A percentile compares a stretch with the other conserved stretches of the same genome.
phyloP scores from a whole-genome alignment of 176 grass and related monocot species.

The Saccharum officinarum region DNA sequence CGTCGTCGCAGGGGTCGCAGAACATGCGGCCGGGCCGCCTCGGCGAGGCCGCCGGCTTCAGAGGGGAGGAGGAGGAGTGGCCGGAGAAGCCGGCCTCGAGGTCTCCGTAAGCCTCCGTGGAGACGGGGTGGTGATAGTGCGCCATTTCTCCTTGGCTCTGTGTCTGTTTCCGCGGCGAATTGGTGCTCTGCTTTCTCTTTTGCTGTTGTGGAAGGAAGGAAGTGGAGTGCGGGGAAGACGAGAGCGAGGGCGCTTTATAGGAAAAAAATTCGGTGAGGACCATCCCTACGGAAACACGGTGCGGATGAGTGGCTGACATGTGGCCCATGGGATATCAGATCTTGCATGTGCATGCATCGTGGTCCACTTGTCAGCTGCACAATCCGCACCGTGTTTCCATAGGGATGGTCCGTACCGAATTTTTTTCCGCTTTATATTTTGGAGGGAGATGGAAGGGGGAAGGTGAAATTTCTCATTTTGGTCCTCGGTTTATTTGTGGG shows the following conservation, averaged over 20 bases:
- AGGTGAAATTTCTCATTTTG: neutral
- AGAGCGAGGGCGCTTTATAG: neutral
- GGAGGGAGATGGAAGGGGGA: neutral
- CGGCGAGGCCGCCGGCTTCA: constrained; percentile 38
- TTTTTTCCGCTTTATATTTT: too few species aligned
- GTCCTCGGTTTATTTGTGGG: neutral
- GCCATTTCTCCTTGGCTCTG: constrained; percentile 22
- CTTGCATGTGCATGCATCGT: too few species aligned
- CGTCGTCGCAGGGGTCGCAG: constrained; percentile 52
- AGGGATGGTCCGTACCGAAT: too few species aligned
- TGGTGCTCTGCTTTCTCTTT: neutral
- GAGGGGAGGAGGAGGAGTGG: constrained; percentile 16
- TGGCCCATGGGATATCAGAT: too few species aligned
- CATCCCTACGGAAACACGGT: too few species aligned
- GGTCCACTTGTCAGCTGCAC: too few species aligned
- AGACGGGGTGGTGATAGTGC: constrained; percentile 15
- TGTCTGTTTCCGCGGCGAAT: neutral
- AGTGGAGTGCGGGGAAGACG: constrained; percentile 1
- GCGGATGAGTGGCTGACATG: too few species aligned
- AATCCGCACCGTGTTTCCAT: too few species aligned
- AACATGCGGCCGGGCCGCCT: constrained; percentile 46
- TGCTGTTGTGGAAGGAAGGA: neutral
- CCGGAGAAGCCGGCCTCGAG: constrained; percentile 54
- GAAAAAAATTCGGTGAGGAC: too few species aligned
- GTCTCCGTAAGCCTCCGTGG: constrained; percentile 43